phyloP scores from a whole-genome alignment of 257 asterid species.

The Petunia axillaris region DNA sequence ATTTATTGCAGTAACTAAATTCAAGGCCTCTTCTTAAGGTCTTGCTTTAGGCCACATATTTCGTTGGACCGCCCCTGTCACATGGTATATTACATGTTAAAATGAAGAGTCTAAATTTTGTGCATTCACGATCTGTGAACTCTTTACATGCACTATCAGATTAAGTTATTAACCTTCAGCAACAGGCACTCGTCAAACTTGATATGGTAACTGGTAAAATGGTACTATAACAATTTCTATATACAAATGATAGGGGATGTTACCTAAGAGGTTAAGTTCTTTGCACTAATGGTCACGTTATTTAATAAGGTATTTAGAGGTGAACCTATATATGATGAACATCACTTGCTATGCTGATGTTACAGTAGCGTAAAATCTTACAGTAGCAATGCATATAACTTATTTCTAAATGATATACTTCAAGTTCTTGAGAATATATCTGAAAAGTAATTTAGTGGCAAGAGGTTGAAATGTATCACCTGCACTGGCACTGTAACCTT shows the following conservation, averaged over 20 bases:
- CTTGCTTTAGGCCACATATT: slow-evolving; percentile 12
- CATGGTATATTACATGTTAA: neutral
- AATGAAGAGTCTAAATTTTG: too few relatives aligned
- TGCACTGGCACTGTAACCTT: slow-evolving; percentile 39
- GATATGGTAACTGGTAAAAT: neutral
- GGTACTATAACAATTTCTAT: too few relatives aligned
- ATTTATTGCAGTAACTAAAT: slow-evolving; percentile 40
- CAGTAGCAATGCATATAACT: neutral
- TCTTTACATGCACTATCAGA: neutral
- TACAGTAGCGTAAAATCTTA: too few relatives aligned
- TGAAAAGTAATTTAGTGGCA: too few relatives aligned
- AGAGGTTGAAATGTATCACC: slow-evolving; percentile 19
- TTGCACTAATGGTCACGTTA: neutral
- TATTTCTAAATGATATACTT: neutral
- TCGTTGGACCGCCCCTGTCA: slow-evolving; percentile 39
- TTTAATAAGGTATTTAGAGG: too few relatives aligned
- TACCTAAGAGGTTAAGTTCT: too few relatives aligned
- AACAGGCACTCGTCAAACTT: too few relatives aligned
- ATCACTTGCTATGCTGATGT: too few relatives aligned
- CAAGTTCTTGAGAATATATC: too few relatives aligned
- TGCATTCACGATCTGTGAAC: neutral
- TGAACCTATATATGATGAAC: too few relatives aligned
- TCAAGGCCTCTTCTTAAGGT: slow-evolving; percentile 39
- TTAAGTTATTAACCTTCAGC: too few relatives aligned
- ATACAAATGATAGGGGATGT: too few relatives aligned